phyloP scores from a whole-genome alignment of 805 yeast species.

The Candida suzukii region DNA sequence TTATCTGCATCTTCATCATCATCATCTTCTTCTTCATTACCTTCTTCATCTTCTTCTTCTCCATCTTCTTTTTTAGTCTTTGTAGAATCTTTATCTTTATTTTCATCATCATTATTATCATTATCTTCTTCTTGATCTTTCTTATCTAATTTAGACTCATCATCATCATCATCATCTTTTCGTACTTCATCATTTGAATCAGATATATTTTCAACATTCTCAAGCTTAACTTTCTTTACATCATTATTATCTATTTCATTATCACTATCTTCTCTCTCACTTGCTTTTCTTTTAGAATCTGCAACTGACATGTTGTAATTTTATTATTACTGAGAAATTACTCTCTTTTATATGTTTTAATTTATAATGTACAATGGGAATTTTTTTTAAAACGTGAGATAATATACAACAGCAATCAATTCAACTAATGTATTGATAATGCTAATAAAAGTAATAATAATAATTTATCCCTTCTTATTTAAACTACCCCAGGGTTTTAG shows the following conservation, averaged over 20 bases:
- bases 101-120: conserved; percentile 7
- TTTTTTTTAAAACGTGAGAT: no score
- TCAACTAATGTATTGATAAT: no score
- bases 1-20: conserved; percentile 23
- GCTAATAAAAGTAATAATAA: no score
- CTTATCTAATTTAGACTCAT: conserved; percentile 25
- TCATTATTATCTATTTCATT: conserved; percentile 15
- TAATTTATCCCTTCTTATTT: no score
- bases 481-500: no score
- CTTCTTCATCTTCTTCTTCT: conserved; percentile 11
- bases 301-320: neutral
- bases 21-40: conserved; percentile 18
- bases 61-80: conserved; percentile 13
- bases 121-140: conserved; percentile 15
- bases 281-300: conserved; percentile 2
- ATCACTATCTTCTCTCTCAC: conserved; percentile 13
- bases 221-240: conserved; percentile 1
- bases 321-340: no score
- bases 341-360: no score
- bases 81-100: conserved; percentile 3
- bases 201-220: conserved; percentile 10
- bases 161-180: conserved; percentile 10
- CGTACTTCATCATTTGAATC: conserved; percentile 20
- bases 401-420: no score
- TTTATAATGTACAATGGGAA: neutral